Evolutionary conservation across 2,329 filamentous ascomycete genomes (phyloP).

Genomic region (Curvularia hawaiiensis): DNA sequence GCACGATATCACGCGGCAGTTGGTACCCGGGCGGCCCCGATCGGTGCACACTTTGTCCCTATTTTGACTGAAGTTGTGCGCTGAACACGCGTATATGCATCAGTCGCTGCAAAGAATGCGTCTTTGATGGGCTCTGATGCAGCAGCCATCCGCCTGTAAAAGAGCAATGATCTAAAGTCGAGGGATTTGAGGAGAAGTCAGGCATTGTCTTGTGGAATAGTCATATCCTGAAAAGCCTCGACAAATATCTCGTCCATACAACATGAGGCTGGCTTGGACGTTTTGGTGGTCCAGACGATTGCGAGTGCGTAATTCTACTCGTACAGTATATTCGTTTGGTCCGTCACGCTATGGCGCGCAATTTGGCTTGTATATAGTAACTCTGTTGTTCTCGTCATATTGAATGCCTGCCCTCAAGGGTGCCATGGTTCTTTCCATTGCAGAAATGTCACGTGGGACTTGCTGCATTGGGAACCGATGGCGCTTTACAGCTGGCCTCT

Average conservation of each 20-base stretch:
- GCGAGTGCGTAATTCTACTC: not conserved
- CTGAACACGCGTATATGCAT: not conserved
- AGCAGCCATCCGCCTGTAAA: not conserved
- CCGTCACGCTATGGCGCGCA: not conserved
- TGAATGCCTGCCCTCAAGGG: not conserved
- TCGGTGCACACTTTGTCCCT: not conserved
- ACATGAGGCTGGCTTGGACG: no score
- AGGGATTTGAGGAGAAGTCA: not conserved
- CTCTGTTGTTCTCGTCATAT: not conserved
- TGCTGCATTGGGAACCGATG: not conserved
- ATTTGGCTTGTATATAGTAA: not conserved
- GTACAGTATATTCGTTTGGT: not conserved
- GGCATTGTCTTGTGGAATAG: not conserved
- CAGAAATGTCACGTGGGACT: not conserved
- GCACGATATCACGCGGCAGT: slow-evolving; percentile 5
- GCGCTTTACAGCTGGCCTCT: not conserved
- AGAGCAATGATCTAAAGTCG: not conserved
- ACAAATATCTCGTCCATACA: not conserved
- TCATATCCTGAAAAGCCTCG: not conserved
- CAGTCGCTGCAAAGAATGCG: not conserved
- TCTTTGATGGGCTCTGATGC: not conserved
- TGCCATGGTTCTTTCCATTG: not conserved
- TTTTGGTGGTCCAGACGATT: not conserved
- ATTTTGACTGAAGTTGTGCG: not conserved
- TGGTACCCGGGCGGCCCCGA: not conserved